A percentile compares a stretch with the other conserved stretches of the same genome.
Conservation (phyloP, 2,329 filamentous ascomycete genomes). For the Clarireedia paspali region DNA sequence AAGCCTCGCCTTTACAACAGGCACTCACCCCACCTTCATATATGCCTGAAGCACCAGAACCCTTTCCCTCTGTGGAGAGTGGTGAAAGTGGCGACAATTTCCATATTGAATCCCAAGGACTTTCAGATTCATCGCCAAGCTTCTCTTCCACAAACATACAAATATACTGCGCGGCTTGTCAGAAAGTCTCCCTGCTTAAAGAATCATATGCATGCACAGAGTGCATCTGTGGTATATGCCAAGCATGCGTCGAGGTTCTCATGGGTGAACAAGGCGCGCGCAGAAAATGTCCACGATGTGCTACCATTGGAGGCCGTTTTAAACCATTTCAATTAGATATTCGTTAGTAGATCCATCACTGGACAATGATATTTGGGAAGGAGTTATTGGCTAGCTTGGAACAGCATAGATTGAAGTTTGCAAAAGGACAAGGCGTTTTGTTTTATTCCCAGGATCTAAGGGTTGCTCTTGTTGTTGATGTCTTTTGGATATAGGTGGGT, state of each 20-base stretch:
- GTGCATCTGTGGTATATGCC: conserved; percentile 89
- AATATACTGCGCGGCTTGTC: conserved; percentile 88
- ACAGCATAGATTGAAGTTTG: conserved; percentile 3
- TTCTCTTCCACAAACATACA: conserved; percentile 71
- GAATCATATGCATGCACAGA: conserved; percentile 93
- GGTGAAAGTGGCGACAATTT: conserved; percentile 64
- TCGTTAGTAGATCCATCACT: conserved; percentile 38
- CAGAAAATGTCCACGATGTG: conserved; percentile 71
- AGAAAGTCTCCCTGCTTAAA: conserved; percentile 65
- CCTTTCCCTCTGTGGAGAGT: conserved; percentile 86
- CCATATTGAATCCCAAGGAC: conserved; percentile 57
- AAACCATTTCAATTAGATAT: conserved; percentile 83
- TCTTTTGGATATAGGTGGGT: conserved; percentile 3
- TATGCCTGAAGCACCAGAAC: conserved; percentile 60
- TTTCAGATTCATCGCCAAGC: conserved; percentile 63
- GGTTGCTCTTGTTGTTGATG: not conserved
- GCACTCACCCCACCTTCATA: conserved; percentile 76
- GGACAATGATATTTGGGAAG: not conserved
- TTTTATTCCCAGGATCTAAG: conserved; percentile 2
- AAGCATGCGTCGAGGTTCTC: conserved; percentile 75
- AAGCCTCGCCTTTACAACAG: conserved; percentile 85
- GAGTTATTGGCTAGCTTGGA: not conserved
- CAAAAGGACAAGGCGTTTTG: conserved; percentile 2
- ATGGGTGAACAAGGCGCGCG: conserved; percentile 68
- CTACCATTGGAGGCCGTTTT: conserved; percentile 70